These are phyloP conservation scores for Xylaria cubensis DNA, from an alignment of 495 filamentous ascomycete species.

Conservation along the genomic window DNA sequence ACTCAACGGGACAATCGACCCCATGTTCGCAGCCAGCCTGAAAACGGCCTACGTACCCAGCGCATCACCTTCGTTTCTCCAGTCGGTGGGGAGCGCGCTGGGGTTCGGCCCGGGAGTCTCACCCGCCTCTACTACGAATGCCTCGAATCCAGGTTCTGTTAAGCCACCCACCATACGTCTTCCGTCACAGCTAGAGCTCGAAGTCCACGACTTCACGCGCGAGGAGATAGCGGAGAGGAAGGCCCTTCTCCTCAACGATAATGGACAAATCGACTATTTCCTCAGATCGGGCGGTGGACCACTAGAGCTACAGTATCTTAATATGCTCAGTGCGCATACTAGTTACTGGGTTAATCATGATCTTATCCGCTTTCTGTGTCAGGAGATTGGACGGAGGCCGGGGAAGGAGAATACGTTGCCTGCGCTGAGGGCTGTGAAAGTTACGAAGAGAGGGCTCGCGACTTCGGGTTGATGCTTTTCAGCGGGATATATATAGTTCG, in stretches of 20 bases:
- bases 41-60: slow-evolving; percentile 81
- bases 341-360: slow-evolving; percentile 90
- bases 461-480: slow-evolving; percentile 24
- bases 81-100: slow-evolving; percentile 67
- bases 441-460: slow-evolving; percentile 41
- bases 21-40: slow-evolving; percentile 74
- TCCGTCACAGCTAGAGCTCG: slow-evolving; percentile 90
- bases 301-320: slow-evolving; percentile 92
- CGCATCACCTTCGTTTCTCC: slow-evolving; percentile 68
- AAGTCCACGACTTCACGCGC: slow-evolving; percentile 91
- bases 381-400: slow-evolving; percentile 80
- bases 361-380: slow-evolving; percentile 83
- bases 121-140: slow-evolving; percentile 31
- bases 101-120: slow-evolving; percentile 42
- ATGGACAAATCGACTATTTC: slow-evolving; percentile 92
- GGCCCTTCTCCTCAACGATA: slow-evolving; percentile 88
- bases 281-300: slow-evolving; percentile 79
- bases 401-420: slow-evolving; percentile 71
- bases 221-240: slow-evolving; percentile 94
- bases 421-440: slow-evolving; percentile 80
- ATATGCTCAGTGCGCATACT: slow-evolving; percentile 96
- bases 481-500: background rate
- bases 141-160: slow-evolving; percentile 29
- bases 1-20: slow-evolving; percentile 88
- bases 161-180: slow-evolving; percentile 64